phyloP scores from a whole-genome alignment of 2,329 filamentous ascomycete genomes.

The Orbilia ellipsospora region DNA sequence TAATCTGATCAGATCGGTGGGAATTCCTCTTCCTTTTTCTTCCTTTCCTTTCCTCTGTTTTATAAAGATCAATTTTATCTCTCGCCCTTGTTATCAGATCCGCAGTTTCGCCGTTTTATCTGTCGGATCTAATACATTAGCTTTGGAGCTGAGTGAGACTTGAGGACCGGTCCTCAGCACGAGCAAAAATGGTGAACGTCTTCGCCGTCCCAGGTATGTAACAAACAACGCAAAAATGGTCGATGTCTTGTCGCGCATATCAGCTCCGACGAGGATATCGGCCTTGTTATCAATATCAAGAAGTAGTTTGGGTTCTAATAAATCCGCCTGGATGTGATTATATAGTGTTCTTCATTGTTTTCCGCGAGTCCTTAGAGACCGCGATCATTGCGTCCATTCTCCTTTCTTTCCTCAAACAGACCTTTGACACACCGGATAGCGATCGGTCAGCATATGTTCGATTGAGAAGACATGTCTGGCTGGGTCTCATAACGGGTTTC shows the following conservation, averaged over 20 bases:
- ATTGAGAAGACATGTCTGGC: constrained; percentile 76
- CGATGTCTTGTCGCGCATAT: no score
- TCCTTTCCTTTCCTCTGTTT: constrained; percentile 29
- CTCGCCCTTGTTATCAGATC: constrained; percentile 51
- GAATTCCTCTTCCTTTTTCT: constrained; percentile 32
- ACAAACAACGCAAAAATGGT: constrained; percentile 4
- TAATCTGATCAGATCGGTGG: constrained; percentile 43
- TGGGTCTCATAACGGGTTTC: constrained; percentile 72
- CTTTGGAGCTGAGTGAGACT: background rate
- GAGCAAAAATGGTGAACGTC: constrained; percentile 72
- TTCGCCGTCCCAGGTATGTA: constrained; percentile 74
- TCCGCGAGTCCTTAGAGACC: constrained; percentile 84
- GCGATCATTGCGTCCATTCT: constrained; percentile 88
- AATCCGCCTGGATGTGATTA: background rate
- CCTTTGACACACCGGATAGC: constrained; percentile 71
- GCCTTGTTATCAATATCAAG: no score
- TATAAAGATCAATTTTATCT: constrained; percentile 35
- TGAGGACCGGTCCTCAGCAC: constrained; percentile 1
- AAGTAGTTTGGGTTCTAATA: no score
- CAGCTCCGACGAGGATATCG: no score
- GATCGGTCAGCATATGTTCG: constrained; percentile 74
- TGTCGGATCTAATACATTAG: constrained; percentile 52
- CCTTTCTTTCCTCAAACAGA: constrained; percentile 85
- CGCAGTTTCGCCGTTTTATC: constrained; percentile 44
- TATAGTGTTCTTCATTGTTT: constrained; percentile 86